These are phyloP conservation scores for Lumnitzera racemosa DNA, from an alignment of 345 rosid genomes.

Conservation along the genomic window DNA sequence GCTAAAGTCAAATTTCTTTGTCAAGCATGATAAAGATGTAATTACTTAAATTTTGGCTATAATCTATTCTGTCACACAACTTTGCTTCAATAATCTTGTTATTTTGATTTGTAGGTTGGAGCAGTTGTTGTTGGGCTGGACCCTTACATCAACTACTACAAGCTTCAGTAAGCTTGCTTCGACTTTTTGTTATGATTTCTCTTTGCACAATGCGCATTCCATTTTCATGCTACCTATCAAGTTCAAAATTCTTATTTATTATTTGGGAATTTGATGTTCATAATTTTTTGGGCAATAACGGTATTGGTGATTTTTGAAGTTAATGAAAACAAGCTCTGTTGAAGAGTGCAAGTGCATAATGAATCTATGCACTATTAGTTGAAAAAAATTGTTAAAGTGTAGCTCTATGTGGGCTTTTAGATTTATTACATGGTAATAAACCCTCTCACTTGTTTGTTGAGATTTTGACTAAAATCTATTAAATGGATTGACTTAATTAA, in stretches of 20 bases:
- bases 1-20: slow-evolving; percentile 47
- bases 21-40: slow-evolving; percentile 80
- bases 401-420: no score
- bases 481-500: no score
- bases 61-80: slow-evolving; percentile 3
- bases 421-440: no score
- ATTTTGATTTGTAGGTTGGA: slow-evolving; percentile 59
- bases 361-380: no score
- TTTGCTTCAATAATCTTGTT: slow-evolving; percentile 11
- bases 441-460: no score
- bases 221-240: neutral
- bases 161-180: slow-evolving; percentile 71
- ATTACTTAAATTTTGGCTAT: slow-evolving; percentile 12
- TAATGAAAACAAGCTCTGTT: no score
- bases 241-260: neutral
- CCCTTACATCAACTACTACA: slow-evolving; percentile 74
- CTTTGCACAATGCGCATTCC: slow-evolving; percentile 1
- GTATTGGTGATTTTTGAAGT: no score
- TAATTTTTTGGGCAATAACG: neutral
- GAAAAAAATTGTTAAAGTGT: no score
- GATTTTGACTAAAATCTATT: no score
- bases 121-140: slow-evolving; percentile 92
- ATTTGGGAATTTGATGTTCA: neutral
- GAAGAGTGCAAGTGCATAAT: no score
- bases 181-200: slow-evolving; percentile 2